Evolutionary conservation across 441 rosid species (phyloP).

Genomic region (Isatis lusitanica): DNA sequence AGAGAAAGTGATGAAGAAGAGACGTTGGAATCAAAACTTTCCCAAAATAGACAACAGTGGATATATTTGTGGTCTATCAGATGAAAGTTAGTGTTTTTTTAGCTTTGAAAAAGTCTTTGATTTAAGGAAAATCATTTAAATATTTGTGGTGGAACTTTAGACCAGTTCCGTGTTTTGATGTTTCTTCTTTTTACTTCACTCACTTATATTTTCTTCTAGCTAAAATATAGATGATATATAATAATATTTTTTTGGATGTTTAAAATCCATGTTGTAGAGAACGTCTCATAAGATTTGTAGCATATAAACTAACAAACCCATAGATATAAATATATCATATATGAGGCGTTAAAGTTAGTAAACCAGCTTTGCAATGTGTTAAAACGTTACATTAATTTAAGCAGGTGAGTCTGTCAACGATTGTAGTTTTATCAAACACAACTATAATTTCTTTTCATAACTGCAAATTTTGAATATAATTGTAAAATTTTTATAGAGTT

Average conservation of each 20-base stretch:
- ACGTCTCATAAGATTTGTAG: too few species aligned
- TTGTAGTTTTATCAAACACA: too few species aligned
- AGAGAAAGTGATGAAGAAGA: constrained; percentile 14
- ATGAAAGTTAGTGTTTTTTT: constrained; percentile 4
- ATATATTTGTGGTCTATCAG: constrained; percentile 23
- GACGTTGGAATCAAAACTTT: constrained; percentile 19
- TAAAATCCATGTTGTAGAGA: too few species aligned
- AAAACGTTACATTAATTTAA: too few species aligned
- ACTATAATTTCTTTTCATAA: too few species aligned
- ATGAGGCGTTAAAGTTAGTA: too few species aligned
- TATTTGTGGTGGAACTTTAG: constrained; percentile 18
- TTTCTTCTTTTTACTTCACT: neutral
- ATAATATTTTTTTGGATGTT: neutral
- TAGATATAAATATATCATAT: too few species aligned
- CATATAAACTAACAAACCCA: too few species aligned
- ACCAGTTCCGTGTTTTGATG: constrained; percentile 1
- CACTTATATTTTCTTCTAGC: neutral
- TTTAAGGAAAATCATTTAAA: constrained; percentile 3
- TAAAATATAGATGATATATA: neutral
- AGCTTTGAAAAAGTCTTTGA: constrained; percentile 25
- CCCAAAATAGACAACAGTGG: constrained; percentile 16
- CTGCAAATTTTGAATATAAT: too few species aligned
- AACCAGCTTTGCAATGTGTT: too few species aligned
- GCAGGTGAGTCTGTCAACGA: too few species aligned
- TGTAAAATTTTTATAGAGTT: too few species aligned